Base-by-base conservation (phyloP, 371 early-diverging fungal genomes). In the Phascolomyces articulosus region DNA sequence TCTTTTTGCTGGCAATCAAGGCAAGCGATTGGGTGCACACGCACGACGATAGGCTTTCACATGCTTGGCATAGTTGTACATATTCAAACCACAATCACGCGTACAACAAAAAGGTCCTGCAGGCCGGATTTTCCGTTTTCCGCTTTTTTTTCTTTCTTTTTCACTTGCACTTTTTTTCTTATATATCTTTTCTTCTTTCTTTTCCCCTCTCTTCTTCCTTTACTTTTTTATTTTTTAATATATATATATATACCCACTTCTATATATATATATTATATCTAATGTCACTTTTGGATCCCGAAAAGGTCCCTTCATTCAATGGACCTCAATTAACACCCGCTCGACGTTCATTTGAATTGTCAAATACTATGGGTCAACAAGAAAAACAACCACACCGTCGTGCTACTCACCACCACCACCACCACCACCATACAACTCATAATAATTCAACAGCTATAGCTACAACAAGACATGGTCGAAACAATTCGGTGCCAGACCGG, bases 141-240 rank as follows among this genome's bases (percentile, higher is more conserved):
- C 57, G 34, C 57, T 57, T 40, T 57, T 44, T 27, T 29, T 54
- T 18, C 13, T 34, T 15, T n/a, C n/a, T 23, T 40, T 59, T 47
- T 28, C 24, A 24, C 48, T 27, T 63, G 44, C 16, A 29, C 56
- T 27, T 38, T 59, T 29, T 53, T 20, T 54, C 60, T 40, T 67
- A 41, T 55, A 53, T 67, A 54, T 18, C 38, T 63, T 31, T 38
- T 59, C 40, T 54, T 27, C 38, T 63, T 40, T 67, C 51, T 55
- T 60, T 34, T 56, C 24, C 38, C 34, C 48, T 34, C 34, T 26
- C 58, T 18, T 55, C 26, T 64, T 28, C 65, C 40, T 67, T 40
- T 65, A 56, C 54, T 41, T 57, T 29, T 28, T 51, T 64, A 31
- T 44, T 51, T 55, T 60, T 48, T 23, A 51, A 18, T 38, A 20